Percentiles rank a stretch among this genome's conserved stretches.
These are phyloP conservation scores for Tulasnella sp. DNA, from an alignment of 768 basidiomycete genomes.

Conservation along the genomic window DNA sequence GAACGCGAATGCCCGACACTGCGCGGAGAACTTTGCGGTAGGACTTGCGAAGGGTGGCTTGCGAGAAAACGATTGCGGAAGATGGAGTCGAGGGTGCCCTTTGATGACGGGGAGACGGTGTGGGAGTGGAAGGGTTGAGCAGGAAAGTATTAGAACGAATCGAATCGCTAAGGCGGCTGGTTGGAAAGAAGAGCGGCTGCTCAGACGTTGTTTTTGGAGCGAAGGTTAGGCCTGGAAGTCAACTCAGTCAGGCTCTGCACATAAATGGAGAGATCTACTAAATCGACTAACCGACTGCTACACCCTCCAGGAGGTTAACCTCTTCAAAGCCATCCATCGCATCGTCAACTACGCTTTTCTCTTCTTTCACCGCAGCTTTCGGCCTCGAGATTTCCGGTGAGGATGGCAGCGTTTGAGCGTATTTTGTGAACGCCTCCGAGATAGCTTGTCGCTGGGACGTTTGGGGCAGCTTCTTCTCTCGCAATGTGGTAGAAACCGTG, in stretches of 20 bases:
- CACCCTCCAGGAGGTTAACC: constrained; percentile 62
- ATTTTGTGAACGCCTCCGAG: constrained; percentile 28
- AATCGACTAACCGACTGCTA: constrained; percentile 52
- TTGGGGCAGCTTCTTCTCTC: constrained; percentile 63
- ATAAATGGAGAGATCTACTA: constrained; percentile 6
- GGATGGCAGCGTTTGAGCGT: background rate
- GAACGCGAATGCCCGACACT: constrained; percentile 78
- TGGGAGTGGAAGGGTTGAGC: constrained; percentile 43
- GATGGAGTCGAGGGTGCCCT: constrained; percentile 48
- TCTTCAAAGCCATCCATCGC: constrained; percentile 56
- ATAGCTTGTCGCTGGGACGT: constrained; percentile 44
- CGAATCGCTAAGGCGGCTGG: constrained; percentile 63
- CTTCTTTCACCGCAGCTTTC: background rate
- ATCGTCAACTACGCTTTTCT: constrained; percentile 3
- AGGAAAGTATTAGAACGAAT: constrained; percentile 61
- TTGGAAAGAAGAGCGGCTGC: constrained; percentile 52
- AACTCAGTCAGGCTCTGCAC: background rate
- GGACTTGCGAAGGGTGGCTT: constrained; percentile 69
- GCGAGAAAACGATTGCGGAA: constrained; percentile 42
- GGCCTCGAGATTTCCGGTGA: background rate
- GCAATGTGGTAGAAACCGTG: constrained; percentile 81
- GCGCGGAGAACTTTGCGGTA: constrained; percentile 75
- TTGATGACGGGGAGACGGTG: constrained; percentile 47
- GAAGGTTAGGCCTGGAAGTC: constrained; percentile 23
- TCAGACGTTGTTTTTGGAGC: constrained; percentile 29